Evolutionary conservation across 2,329 filamentous ascomycete species (phyloP), one percentile per base, ranked within the genome.

Genomic region (Colletotrichum salicis): DNA sequence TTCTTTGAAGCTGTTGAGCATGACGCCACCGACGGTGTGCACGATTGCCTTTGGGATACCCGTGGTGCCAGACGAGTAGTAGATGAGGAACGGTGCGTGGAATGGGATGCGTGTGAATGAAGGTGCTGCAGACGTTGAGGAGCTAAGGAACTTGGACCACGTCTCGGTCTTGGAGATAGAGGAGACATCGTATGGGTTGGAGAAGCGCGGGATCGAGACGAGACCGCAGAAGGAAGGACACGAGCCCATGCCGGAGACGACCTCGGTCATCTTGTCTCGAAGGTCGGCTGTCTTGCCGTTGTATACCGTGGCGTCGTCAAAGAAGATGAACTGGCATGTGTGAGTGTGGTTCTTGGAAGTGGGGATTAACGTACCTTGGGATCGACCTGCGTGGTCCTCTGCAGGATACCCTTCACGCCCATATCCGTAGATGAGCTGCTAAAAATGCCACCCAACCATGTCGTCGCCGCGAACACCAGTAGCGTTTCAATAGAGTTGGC

Each of bases 31-130:
- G 1, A 90, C 87, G 1, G 90, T 91, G 79, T 97, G 94, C 2
- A 96, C 93, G 74, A 97, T 96, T 71, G 93, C 95, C 78, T 97
- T 97, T 13, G 94, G 94, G 24, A 89, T 90, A 4, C 94, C 94
- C 0, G 94, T 97, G 7, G 94, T 97, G 2, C 94, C 94, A 1
- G 91, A 93, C 0, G 92, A 93, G 74, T 94, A 97, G 70, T 92
- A 93, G 45, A 97, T 88, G 41, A 96, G 82, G 80, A 94, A 92
- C 0, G 94, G 94, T 74, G 96, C 93, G 33, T 91, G 86, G 79
- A 95, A 96, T 0, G 81, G 86, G 6, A 94, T 83, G 51, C 90
- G 86, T 51, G 87, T 86, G 71, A 94, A 91, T 2, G 84, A 82
- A 0, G 87, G 86, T 1, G 82, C 78, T 3, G 68, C 67, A 10